Evolutionary conservation across 2,329 filamentous ascomycete genomes (phyloP).

Genomic region (Cordyceps tenuipes): DNA sequence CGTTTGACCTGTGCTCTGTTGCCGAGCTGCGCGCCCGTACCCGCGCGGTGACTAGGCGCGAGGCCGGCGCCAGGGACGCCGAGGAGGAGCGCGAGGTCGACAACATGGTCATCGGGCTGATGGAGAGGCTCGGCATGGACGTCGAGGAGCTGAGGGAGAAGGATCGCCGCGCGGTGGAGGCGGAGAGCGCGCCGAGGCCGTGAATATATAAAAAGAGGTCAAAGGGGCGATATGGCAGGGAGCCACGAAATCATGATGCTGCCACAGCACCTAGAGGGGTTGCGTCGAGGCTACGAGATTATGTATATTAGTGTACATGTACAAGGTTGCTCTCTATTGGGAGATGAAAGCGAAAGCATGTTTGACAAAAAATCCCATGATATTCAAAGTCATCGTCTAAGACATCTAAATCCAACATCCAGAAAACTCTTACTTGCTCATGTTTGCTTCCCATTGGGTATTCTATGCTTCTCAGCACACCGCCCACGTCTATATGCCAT

Average conservation of each 20-base stretch:
- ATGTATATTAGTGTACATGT: slow-evolving; percentile 10
- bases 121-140: slow-evolving; percentile 41
- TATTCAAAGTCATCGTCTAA: background rate
- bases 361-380: background rate
- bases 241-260: background rate
- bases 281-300: background rate
- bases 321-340: background rate
- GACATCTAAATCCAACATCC: too few species aligned
- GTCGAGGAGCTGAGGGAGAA: slow-evolving; percentile 8
- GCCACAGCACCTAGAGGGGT: too few species aligned
- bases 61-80: slow-evolving; percentile 22
- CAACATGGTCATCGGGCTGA: slow-evolving; percentile 50
- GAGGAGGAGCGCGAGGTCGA: slow-evolving; percentile 54
- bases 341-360: background rate
- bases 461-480: background rate
- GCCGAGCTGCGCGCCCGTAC: slow-evolving; percentile 53
- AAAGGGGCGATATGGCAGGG: too few species aligned
- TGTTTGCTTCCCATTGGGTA: background rate
- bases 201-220: background rate
- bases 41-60: slow-evolving; percentile 32
- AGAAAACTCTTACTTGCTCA: too few species aligned
- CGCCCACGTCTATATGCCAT: background rate
- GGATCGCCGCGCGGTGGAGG: slow-evolving; percentile 14
- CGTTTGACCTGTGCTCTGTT: slow-evolving; percentile 64
- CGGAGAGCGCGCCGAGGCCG: background rate